Base-by-base conservation (phyloP, 306 rosid genomes). In the Lathyrus tuberosus region DNA sequence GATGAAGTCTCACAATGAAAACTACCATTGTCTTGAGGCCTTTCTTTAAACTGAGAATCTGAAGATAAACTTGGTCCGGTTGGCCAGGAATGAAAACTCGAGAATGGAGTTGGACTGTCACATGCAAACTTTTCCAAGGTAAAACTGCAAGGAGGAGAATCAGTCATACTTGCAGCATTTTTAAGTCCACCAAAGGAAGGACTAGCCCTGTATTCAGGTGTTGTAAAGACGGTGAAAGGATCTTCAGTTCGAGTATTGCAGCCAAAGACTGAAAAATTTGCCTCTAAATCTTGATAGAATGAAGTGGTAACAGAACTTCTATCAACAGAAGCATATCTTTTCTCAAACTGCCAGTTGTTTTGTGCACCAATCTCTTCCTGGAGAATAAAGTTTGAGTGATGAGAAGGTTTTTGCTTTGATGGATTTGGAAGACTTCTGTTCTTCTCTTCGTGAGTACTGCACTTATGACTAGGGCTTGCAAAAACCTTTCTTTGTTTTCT, bases 1-100 rank as follows among this genome's bases (percentile, higher is more conserved):
- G 95, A 85, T 69, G 81, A 72, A 18, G 82, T 79, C 70, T 81
- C 78, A 35, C 79, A 73, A 64, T 41, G 73, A 75, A 84, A 90
- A 73, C 70, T 83, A 49, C 67, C 69, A 64, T 65, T 22, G 72
- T 73, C 71, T 60, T 38, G 71, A 65, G 72, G 71, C 44, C 62
- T 81, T 20, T 78, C 76, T 73, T 64, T 73, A 17, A 72, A 70
- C 58, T 76, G 79, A 53, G 73, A 80, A 75, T 81, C 76, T 6
- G 71, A 63, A 62, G 79, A 70, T 41, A 72, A 56, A 20, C 82
- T 75, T 53, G 81, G 82, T 76, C 72, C 24, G 4, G 76, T 64
- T 30, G 82, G 60, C 79, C 76, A 79, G 38, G 76, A 38, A 56
- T 10, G 30, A 49, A 62, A 51, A 67, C 69, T 81, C 6, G 84